Evolutionary conservation across 139 green algal genomes (phyloP).

Genomic region (Diplosphaera chodatii): DNA sequence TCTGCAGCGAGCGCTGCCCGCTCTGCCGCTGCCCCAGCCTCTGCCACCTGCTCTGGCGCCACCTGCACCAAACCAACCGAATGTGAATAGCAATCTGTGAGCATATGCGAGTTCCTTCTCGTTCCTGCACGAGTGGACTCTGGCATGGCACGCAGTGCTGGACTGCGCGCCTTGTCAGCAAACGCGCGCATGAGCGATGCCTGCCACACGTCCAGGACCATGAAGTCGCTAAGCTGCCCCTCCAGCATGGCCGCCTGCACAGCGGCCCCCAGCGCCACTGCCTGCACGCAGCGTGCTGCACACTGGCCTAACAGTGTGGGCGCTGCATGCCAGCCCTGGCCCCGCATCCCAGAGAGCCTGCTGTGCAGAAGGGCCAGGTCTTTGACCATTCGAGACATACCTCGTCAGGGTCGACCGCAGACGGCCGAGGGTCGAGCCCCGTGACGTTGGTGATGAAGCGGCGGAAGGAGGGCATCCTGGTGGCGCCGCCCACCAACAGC

Average conservation of each 20-base stretch:
- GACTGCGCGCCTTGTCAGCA: conserved; percentile 21
- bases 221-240: conserved; percentile 65
- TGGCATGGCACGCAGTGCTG: too few relatives aligned
- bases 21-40: conserved; percentile 6
- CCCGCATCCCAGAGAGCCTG: too few relatives aligned
- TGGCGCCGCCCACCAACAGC: conserved; percentile 82
- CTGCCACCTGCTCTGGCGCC: conserved; percentile 5
- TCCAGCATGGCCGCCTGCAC: conserved; percentile 78
- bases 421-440: conserved; percentile 41
- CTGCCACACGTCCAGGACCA: conserved; percentile 75
- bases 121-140: too few relatives aligned
- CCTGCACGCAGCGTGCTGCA: too few relatives aligned
- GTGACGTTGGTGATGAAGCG: conserved; percentile 84
- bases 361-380: too few relatives aligned
- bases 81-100: too few relatives aligned
- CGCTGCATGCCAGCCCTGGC: too few relatives aligned
- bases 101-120: too few relatives aligned
- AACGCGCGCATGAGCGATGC: conserved; percentile 75
- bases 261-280: conserved; percentile 79
- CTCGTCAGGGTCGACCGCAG: conserved; percentile 70
- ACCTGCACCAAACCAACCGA: too few relatives aligned
- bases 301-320: too few relatives aligned
- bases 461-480: conserved; percentile 69
- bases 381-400: too few relatives aligned
- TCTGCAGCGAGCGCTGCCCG: not conserved